These are phyloP conservation scores for Podila epigama DNA, from an alignment of 192 early-diverging fungal genomes.

Conservation along the genomic window DNA sequence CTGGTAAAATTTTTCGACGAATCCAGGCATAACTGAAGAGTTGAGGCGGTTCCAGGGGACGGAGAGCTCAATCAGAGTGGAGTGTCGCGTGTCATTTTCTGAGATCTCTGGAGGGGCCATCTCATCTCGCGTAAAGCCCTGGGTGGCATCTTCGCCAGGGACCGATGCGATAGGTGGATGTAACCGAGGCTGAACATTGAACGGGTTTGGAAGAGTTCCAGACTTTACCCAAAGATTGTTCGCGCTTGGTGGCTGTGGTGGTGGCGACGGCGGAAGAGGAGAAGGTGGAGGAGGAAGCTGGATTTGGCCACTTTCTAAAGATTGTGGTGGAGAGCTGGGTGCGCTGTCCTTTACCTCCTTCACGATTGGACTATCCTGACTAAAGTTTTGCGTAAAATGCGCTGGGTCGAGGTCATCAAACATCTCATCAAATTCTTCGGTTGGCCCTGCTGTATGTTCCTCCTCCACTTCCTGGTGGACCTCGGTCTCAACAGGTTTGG, in stretches of 20 bases:
- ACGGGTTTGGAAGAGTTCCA: background rate
- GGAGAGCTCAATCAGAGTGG: conserved; percentile 42
- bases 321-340: too few species aligned
- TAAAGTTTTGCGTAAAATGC: background rate
- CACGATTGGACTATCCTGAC: background rate
- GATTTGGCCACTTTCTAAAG: too few species aligned
- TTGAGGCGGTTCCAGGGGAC: conserved; percentile 52
- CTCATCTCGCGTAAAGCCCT: background rate
- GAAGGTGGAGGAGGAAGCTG: background rate
- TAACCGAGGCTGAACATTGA: background rate
- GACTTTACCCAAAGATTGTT: background rate
- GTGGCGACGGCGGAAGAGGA: background rate
- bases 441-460: background rate
- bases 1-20: conserved; percentile 69
- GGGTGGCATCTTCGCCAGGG: background rate
- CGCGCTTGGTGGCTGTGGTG: background rate
- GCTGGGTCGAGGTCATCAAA: background rate
- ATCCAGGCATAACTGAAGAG: conserved; percentile 54
- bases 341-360: too few species aligned
- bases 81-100: conserved; percentile 7
- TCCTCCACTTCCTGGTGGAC: background rate
- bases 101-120: background rate
- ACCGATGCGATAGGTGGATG: background rate
- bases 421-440: background rate
- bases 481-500: background rate